A percentile compares a stretch with the other conserved stretches of the same genome.
These are phyloP conservation scores for Stagonosporopsis rhizophila DNA, from an alignment of 2,329 filamentous ascomycete species.

Conservation along the genomic window DNA sequence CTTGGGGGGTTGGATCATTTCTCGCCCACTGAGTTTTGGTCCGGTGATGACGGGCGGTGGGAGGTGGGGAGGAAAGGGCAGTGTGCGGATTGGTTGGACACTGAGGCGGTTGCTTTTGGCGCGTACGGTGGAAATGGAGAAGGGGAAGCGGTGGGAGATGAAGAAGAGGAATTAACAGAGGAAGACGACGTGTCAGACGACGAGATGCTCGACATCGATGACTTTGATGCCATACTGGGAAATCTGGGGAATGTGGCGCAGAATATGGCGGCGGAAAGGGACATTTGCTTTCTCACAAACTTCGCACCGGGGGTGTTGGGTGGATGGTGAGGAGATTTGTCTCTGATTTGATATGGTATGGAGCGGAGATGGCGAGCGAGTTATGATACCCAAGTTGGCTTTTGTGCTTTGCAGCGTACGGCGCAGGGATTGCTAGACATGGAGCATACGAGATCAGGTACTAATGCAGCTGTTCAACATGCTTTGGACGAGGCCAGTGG, in stretches of 20 bases:
- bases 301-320: constrained; percentile 30
- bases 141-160: too few relatives aligned
- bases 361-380: background rate
- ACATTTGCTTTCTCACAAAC: constrained; percentile 29
- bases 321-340: background rate
- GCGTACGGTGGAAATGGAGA: too few relatives aligned
- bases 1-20: constrained; percentile 3
- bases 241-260: constrained; percentile 23
- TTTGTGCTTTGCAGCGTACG: too few relatives aligned
- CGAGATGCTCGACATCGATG: constrained; percentile 26
- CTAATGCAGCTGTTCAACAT: too few relatives aligned
- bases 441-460: too few relatives aligned
- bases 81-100: too few relatives aligned
- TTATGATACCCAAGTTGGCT: constrained; percentile 6
- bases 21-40: background rate
- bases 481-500: background rate
- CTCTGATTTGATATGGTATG: too few relatives aligned
- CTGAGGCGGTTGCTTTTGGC: too few relatives aligned
- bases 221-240: constrained; percentile 20
- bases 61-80: background rate
- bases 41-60: background rate
- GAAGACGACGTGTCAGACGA: constrained; percentile 14
- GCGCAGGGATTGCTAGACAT: too few relatives aligned
- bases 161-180: constrained; percentile 1
- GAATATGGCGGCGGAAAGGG: constrained; percentile 12